These are phyloP conservation scores for Gossypium schwendimanii DNA, from an alignment of 441 rosid species.

Conservation along the genomic window DNA sequence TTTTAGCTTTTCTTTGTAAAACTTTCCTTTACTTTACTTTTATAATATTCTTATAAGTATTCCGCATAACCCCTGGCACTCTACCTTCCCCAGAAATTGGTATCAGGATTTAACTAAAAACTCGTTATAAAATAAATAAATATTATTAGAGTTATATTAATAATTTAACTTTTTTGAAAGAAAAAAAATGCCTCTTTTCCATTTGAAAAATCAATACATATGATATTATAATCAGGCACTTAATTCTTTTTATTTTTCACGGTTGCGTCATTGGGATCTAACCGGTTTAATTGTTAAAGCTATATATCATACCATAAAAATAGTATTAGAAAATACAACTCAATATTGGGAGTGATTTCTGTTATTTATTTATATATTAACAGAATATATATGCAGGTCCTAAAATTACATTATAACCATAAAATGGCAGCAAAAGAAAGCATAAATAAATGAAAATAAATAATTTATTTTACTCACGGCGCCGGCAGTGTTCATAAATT, in stretches of 20 bases:
- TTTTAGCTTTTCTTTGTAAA: no score
- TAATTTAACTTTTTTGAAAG: neutral
- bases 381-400: neutral
- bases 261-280: no score
- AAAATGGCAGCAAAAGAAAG: neutral
- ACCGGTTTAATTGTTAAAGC: no score
- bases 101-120: neutral
- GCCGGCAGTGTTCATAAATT: neutral
- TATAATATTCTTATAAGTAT: no score
- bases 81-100: no score
- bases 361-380: neutral
- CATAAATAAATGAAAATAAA: neutral
- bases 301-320: neutral
- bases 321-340: neutral
- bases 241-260: no score
- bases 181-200: neutral
- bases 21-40: no score
- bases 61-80: no score
- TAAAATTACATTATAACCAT: neutral
- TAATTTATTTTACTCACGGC: conserved; percentile 1
- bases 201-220: neutral
- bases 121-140: neutral
- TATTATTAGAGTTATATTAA: neutral
- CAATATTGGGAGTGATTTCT: neutral
- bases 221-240: neutral